A percentile compares a stretch with the other conserved stretches of the same genome.
Conservation (phyloP, 1,139 yeast species). For the Candida mesenterica region DNA sequence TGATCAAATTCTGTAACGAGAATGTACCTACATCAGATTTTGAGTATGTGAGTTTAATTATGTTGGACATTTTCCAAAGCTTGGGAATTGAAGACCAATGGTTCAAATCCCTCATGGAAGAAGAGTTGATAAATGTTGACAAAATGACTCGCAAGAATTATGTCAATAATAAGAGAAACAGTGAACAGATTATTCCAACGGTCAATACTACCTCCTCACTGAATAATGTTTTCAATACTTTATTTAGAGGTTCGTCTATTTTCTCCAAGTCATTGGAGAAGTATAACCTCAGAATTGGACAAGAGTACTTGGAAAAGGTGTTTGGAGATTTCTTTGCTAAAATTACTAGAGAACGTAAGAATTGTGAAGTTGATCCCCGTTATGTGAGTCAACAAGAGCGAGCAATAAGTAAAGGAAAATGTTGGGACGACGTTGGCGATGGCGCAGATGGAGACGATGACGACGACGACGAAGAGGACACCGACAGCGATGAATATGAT, state of each 20-base stretch:
- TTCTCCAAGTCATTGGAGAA: constrained; percentile 79
- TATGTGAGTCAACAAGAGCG: constrained; percentile 44
- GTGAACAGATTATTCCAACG: background rate
- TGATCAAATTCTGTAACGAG: constrained; percentile 47
- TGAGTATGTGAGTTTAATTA: constrained; percentile 52
- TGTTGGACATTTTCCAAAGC: constrained; percentile 66
- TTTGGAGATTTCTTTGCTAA: constrained; percentile 66
- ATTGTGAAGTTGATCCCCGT: constrained; percentile 76
- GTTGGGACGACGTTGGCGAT: constrained; percentile 19
- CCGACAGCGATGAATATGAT: constrained; percentile 26
- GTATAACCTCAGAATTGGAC: constrained; percentile 75
- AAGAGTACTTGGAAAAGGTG: constrained; percentile 70
- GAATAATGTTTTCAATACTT: constrained; percentile 60
- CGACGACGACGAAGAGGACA: constrained; percentile 23
- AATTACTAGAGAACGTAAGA: constrained; percentile 49
- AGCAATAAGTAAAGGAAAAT: constrained; percentile 30
- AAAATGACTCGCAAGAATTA: constrained; percentile 44
- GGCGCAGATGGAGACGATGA: constrained; percentile 19
- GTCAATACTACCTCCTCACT: constrained; percentile 17
- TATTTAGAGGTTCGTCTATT: constrained; percentile 83
- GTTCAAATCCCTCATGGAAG: constrained; percentile 66
- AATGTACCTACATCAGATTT: constrained; percentile 47
- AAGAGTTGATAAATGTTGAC: constrained; percentile 55
- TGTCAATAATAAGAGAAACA: constrained; percentile 21
- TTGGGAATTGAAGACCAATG: constrained; percentile 63